Conservation (phyloP, 179 eudicot genomes). For the Heliamphora pulchella region DNA sequence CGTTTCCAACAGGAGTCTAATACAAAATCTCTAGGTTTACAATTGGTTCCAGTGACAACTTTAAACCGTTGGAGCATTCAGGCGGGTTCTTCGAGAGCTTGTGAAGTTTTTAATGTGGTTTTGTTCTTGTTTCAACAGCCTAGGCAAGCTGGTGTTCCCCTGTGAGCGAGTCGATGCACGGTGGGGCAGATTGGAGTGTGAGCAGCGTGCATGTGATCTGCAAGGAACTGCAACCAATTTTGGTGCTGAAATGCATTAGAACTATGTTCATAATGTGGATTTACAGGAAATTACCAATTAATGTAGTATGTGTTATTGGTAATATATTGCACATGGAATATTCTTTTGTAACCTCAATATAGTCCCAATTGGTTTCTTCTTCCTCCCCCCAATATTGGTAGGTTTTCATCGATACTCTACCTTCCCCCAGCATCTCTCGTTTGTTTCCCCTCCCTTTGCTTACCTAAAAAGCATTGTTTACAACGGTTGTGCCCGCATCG, state of each 20-base stretch:
- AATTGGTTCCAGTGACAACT: too few species aligned
- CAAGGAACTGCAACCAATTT: constrained; percentile 43
- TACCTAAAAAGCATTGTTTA: too few species aligned
- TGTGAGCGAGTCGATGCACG: constrained; percentile 86
- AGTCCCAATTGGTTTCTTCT: not conserved
- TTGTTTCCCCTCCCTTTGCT: too few species aligned
- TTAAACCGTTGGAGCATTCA: too few species aligned
- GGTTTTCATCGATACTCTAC: too few species aligned
- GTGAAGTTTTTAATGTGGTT: not conserved
- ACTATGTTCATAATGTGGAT: not conserved
- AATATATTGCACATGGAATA: not conserved
- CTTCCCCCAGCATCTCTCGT: too few species aligned
- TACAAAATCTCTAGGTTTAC: too few species aligned
- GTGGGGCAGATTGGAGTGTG: constrained; percentile 93
- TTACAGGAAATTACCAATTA: not conserved
- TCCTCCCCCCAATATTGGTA: too few species aligned
- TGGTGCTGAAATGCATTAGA: constrained; percentile 23
- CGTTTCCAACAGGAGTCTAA: too few species aligned
- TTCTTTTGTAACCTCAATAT: not conserved
- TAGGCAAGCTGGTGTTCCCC: constrained; percentile 67
- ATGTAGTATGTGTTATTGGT: not conserved
- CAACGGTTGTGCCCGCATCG: too few species aligned
- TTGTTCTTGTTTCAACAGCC: constrained; percentile 31
- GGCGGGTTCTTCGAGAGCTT: not conserved
- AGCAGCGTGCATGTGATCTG: constrained; percentile 67